Evolutionary conservation across 768 basidiomycete species (phyloP).

Genomic region (Terana coerulea): DNA sequence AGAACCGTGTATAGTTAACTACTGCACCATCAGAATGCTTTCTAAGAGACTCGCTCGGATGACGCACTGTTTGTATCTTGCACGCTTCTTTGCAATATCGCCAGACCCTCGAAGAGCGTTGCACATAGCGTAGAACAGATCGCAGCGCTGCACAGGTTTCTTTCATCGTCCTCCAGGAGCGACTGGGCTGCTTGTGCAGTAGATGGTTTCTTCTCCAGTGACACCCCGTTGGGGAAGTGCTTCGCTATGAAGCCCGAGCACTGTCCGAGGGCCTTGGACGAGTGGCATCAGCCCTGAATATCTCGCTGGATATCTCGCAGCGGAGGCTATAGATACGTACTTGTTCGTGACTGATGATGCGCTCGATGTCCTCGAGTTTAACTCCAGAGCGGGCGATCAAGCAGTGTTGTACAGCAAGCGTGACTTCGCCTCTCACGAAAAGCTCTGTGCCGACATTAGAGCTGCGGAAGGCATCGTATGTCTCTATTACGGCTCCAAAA

Average conservation of each 20-base stretch:
- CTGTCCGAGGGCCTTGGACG: constrained; percentile 68
- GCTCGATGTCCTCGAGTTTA: constrained; percentile 48
- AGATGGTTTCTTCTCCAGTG: constrained; percentile 55
- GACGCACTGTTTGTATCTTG: constrained; percentile 54
- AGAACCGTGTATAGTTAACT: constrained; percentile 75
- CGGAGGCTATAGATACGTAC: no score
- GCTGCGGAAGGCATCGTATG: constrained; percentile 61
- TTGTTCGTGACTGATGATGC: constrained; percentile 78
- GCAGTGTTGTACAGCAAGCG: constrained; percentile 63
- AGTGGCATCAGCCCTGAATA: not conserved
- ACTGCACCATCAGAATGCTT: no score
- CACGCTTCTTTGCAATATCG: constrained; percentile 57
- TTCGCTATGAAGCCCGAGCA: constrained; percentile 58
- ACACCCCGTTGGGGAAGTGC: constrained; percentile 47
- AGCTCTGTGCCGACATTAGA: constrained; percentile 33
- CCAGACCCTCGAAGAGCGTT: constrained; percentile 55
- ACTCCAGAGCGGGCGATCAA: constrained; percentile 61
- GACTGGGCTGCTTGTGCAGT: constrained; percentile 67
- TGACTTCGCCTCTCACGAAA: constrained; percentile 58
- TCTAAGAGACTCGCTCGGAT: no score
- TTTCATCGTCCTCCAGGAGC: constrained; percentile 36
- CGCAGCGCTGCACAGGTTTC: constrained; percentile 53
- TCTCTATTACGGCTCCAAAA: constrained; percentile 70
- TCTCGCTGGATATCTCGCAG: not conserved
- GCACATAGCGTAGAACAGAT: constrained; percentile 70